Percentiles rank a stretch among this genome's conserved stretches.
These are phyloP conservation scores for Onygena corvina DNA, from an alignment of 2,329 filamentous ascomycete species.

Conservation along the genomic window DNA sequence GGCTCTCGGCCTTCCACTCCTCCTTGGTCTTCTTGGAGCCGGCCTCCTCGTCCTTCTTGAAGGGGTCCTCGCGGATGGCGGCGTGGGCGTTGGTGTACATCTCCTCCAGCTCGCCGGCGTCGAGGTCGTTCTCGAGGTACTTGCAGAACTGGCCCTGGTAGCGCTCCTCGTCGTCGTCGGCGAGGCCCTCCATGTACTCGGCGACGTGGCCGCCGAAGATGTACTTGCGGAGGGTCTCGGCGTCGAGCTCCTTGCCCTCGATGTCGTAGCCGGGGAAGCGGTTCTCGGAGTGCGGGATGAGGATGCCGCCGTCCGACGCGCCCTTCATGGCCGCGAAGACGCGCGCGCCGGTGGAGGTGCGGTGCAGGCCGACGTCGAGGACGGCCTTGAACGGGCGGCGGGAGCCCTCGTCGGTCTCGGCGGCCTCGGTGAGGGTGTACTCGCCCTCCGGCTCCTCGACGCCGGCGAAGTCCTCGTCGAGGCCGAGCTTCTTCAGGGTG, in stretches of 20 bases:
- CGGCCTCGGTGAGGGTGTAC: conserved; percentile 88
- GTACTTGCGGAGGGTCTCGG: conserved; percentile 96
- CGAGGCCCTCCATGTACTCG: conserved; percentile 99
- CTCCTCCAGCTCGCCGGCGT: conserved; percentile 95
- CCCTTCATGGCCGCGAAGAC: conserved; percentile 99
- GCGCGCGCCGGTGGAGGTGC: conserved; percentile 96
- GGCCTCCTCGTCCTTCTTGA: conserved; percentile 71
- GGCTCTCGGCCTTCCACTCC: conserved; percentile 87
- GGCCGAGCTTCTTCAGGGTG: conserved; percentile 88
- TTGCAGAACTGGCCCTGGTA: conserved; percentile 97
- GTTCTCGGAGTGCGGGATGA: conserved; percentile 97
- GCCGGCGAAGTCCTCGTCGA: conserved; percentile 85
- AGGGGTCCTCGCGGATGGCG: conserved; percentile 94
- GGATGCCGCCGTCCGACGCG: conserved; percentile 93
- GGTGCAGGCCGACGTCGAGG: conserved; percentile 94
- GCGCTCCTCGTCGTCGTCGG: conserved; percentile 99
- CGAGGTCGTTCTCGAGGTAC: conserved; percentile 94
- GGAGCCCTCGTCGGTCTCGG: conserved; percentile 70
- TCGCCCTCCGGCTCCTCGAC: conserved; percentile 96
- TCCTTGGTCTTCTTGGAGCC: conserved; percentile 92
- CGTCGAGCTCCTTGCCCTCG: conserved; percentile 93
- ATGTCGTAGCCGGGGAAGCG: conserved; percentile 98
- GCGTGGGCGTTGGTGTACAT: conserved; percentile 90
- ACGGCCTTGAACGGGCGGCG: conserved; percentile 98
- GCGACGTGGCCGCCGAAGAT: conserved; percentile 97